These are phyloP conservation scores for Gaultheria prostrata DNA, from an alignment of 148 eudicot species.

Conservation along the genomic window DNA sequence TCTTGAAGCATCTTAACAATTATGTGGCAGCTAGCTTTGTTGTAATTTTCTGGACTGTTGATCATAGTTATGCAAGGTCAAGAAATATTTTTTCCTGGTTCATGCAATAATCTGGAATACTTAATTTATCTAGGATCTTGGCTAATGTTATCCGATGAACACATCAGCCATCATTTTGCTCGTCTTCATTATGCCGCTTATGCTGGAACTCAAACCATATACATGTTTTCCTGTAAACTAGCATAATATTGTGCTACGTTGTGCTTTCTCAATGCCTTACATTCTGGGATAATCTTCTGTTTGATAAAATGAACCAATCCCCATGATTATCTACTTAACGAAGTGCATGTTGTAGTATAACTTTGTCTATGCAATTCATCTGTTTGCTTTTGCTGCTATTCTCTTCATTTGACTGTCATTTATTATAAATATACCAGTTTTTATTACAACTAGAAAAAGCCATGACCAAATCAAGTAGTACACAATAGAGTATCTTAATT, in stretches of 20 bases:
- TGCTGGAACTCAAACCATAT: not conserved
- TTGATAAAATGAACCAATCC: slow-evolving; percentile 1
- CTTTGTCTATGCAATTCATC: not conserved
- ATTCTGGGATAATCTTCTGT: not conserved
- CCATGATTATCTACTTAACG: not conserved
- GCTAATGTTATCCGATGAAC: not conserved
- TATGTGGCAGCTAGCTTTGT: not conserved
- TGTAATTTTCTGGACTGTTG: not conserved
- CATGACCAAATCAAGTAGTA: not conserved
- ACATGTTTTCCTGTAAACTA: not conserved
- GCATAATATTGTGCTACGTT: not conserved
- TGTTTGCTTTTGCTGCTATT: slow-evolving; percentile 12
- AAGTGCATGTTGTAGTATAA: not conserved
- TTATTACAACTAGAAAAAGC: not conserved
- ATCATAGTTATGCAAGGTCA: not conserved
- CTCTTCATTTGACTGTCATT: not conserved
- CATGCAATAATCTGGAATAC: not conserved
- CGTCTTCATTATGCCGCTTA: not conserved
- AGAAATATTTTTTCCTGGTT: not conserved
- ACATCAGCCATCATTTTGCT: not conserved
- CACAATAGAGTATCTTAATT: slow-evolving; percentile 4
- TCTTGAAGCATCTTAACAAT: slow-evolving; percentile 10
- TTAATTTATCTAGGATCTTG: not conserved
- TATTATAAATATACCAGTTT: not conserved
- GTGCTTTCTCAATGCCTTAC: not conserved